A percentile compares a stretch with the other conserved stretches of the same genome.
Conservation (phyloP, 345 rosid genomes). For the Toxicodendron radicans region DNA sequence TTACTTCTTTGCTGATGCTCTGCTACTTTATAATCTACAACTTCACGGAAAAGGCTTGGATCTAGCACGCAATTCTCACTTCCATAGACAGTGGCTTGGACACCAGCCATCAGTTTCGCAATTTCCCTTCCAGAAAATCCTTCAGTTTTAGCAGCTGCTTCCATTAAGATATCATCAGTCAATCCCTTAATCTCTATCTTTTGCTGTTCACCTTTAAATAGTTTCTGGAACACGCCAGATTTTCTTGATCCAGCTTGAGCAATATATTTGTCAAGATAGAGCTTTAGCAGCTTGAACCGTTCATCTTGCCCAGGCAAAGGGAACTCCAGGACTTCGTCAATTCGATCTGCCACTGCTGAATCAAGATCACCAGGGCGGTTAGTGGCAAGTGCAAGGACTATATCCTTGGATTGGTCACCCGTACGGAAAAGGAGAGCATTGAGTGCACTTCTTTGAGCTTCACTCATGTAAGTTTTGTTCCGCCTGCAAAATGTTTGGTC, state of each 20-base stretch:
- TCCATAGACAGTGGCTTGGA: conserved; percentile 95
- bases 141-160: conserved; percentile 80
- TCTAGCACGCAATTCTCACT: conserved; percentile 77
- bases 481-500: conserved; percentile 49
- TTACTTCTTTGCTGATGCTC: conserved; percentile 89
- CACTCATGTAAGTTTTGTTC: conserved; percentile 95
- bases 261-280: conserved; percentile 84
- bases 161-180: conserved; percentile 69
- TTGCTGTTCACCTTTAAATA: conserved; percentile 57
- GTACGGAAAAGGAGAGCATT: conserved; percentile 94
- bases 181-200: conserved; percentile 79
- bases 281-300: conserved; percentile 81
- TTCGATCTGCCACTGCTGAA: conserved; percentile 88
- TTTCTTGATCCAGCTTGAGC: conserved; percentile 64
- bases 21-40: conserved; percentile 89
- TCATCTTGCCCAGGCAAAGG: conserved; percentile 86
- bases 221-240: conserved; percentile 45
- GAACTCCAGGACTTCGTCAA: conserved; percentile 90
- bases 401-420: conserved; percentile 95
- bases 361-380: conserved; percentile 99
- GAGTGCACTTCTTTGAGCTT: conserved; percentile 95
- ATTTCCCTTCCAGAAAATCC: conserved; percentile 95
- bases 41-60: conserved; percentile 72
- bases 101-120: conserved; percentile 87
- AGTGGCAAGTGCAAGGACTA: conserved; percentile 92